A percentile compares a stretch with the other conserved stretches of the same genome.
phyloP scores from a whole-genome alignment of 805 yeast species.

The Ogataea degrootiae region DNA sequence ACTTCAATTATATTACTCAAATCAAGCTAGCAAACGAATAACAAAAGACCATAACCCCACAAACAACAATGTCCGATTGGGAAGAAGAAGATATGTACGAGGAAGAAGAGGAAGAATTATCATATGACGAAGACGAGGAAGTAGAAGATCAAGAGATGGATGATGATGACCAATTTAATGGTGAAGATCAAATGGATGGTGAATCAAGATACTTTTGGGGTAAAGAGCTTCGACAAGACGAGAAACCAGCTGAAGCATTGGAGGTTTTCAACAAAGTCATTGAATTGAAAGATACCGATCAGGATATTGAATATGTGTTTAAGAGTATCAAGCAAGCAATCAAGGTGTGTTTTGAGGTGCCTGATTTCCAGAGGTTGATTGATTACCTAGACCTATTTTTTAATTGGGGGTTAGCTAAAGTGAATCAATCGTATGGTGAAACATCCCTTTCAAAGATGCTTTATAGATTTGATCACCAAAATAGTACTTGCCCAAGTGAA shows the following conservation, averaged over 20 bases:
- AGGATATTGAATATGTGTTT: conserved; percentile 22
- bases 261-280: conserved; percentile 20
- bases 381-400: conserved; percentile 18
- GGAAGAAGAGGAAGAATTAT: conserved; percentile 31
- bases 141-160: neutral
- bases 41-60: neutral
- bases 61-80: conserved; percentile 31
- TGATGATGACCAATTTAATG: neutral
- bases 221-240: conserved; percentile 31
- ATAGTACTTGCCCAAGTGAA: conserved; percentile 5
- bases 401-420: conserved; percentile 7
- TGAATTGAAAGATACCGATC: neutral
- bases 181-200: conserved; percentile 6
- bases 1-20: too few relatives aligned
- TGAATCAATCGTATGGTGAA: conserved; percentile 23
- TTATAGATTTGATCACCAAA: conserved; percentile 23
- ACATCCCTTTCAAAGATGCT: conserved; percentile 29
- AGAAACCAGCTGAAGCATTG: conserved; percentile 23
- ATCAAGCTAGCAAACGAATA: too few relatives aligned
- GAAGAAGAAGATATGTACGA: conserved; percentile 33
- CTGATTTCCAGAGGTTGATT: conserved; percentile 11
- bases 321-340: conserved; percentile 31
- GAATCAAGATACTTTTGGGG: conserved; percentile 30
- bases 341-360: conserved; percentile 22
- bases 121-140: conserved; percentile 28